Base-by-base conservation (phyloP, 768 basidiomycete species). In the Mycena kentingensis region DNA sequence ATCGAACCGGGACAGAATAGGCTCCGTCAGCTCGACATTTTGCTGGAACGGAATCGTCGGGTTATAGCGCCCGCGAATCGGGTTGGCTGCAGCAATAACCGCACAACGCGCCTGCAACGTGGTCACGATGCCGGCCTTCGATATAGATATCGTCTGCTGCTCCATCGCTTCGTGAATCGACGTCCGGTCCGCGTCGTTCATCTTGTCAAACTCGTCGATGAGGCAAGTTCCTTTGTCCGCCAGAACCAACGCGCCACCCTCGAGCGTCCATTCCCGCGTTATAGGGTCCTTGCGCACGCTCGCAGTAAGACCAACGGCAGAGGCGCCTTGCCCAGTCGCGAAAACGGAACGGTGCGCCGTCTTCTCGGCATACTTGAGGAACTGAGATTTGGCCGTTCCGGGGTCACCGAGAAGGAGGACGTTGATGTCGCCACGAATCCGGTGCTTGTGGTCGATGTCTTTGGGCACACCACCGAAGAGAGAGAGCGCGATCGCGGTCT, bases 151-250 rank as follows among this genome's bases (percentile, higher is more conserved):
- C 12, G 93, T 90, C 69, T 98, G 97, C 72, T 99, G 97, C 67
- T 99, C 97, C 97, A 99, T 99, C 2, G 97, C 97, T 69, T 99
- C 97, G 76, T 98, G 97, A 63, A 99, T 98, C 4, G 94, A 97
- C 15, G 95, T 98, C 62, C 96, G 80, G 68, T 99, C 96, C 15
- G 92, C 82, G 63, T 98, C 97, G 71, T 98, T 98, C 97, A 99
- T 99, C 78, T 99, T 99, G 77, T 99, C 97, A 68, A 99, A 98
- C 69, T 98, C 97, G 72, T 99, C 97, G 60, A 99, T 99, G 31
- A 98, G 76, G 65, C 97, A 98, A 24, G 89, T 92, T 12, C 97
- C 97, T 72, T 96, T 97, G 73, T 99, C 97, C 2, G 97, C 97
- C 18, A 99, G 78, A n/a, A 99, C 97, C 10, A 99, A 78, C 2